phyloP scores from a whole-genome alignment of 805 yeast species.

The Komagataella populi region DNA sequence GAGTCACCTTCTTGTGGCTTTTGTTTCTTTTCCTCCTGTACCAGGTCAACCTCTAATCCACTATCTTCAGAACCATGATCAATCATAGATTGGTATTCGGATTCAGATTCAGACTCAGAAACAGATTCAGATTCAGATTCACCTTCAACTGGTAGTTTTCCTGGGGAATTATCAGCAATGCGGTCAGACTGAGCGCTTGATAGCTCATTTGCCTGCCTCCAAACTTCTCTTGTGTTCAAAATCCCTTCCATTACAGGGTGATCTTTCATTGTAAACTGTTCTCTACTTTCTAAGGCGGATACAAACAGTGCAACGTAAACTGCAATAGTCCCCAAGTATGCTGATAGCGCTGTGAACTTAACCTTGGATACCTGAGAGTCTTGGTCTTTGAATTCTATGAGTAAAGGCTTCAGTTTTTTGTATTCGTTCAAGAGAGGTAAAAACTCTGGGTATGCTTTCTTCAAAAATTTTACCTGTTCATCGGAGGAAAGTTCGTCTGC shows the following conservation, averaged over 20 bases:
- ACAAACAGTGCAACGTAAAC: slow-evolving; percentile 69
- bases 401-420: slow-evolving; percentile 23
- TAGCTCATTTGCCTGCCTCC: slow-evolving; percentile 69
- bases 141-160: slow-evolving; percentile 11
- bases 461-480: slow-evolving; percentile 39
- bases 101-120: slow-evolving; percentile 10
- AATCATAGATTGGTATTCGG: slow-evolving; percentile 3
- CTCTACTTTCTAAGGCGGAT: slow-evolving; percentile 39
- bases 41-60: slow-evolving; percentile 3
- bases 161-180: slow-evolving; percentile 11
- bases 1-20: slow-evolving; percentile 17
- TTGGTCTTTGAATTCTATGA: slow-evolving; percentile 21
- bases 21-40: slow-evolving; percentile 8
- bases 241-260: slow-evolving; percentile 85
- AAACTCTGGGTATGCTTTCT: slow-evolving; percentile 70
- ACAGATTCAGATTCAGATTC: slow-evolving; percentile 13
- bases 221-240: slow-evolving; percentile 68
- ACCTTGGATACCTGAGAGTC: slow-evolving; percentile 26
- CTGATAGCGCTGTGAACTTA: slow-evolving; percentile 57
- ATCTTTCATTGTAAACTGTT: slow-evolving; percentile 52
- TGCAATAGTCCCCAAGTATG: slow-evolving; percentile 68
- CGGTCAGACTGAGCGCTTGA: slow-evolving; percentile 18
- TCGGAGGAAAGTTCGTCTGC: slow-evolving; percentile 25
- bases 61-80: slow-evolving; percentile 1
- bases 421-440: slow-evolving; percentile 61